Percentiles rank a stretch among this genome's conserved stretches.
Conservation (phyloP, 768 basidiomycete species). For the Boletus huronensis region DNA sequence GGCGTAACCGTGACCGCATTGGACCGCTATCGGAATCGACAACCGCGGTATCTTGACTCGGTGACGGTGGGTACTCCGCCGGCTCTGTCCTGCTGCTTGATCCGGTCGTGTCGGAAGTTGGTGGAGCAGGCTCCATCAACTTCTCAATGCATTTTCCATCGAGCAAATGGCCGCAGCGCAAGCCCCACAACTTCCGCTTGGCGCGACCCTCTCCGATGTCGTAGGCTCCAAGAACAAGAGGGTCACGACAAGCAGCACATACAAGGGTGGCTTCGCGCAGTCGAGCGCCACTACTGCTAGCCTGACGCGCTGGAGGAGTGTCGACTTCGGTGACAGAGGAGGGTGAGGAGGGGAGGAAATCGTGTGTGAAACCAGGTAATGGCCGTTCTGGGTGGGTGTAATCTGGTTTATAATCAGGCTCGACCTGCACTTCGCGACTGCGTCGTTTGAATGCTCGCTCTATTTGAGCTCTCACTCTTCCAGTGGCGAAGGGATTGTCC, state of each 20-base stretch:
- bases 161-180: constrained; percentile 75
- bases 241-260: constrained; percentile 65
- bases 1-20: no score
- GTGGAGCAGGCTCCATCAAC: constrained; percentile 45
- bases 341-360: constrained; percentile 48
- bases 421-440: constrained; percentile 11
- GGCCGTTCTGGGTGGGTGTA: constrained; percentile 62
- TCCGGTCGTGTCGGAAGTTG: constrained; percentile 6
- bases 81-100: constrained; percentile 12
- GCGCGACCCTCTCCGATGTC: constrained; percentile 46
- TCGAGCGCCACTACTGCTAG: constrained; percentile 27
- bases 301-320: constrained; percentile 18
- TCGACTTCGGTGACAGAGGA: constrained; percentile 40
- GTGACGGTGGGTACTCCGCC: not conserved
- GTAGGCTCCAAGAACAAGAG: constrained; percentile 52
- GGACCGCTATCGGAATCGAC: no score
- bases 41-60: constrained; percentile 30
- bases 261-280: constrained; percentile 46
- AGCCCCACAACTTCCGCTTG: constrained; percentile 57
- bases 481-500: constrained; percentile 3
- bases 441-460: constrained; percentile 25
- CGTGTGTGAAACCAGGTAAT: constrained; percentile 62
- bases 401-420: constrained; percentile 48
- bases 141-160: constrained; percentile 71
- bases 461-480: constrained; percentile 19